phyloP scores from a whole-genome alignment of 805 yeast species.

The Nakazawaea ishiwadae region DNA sequence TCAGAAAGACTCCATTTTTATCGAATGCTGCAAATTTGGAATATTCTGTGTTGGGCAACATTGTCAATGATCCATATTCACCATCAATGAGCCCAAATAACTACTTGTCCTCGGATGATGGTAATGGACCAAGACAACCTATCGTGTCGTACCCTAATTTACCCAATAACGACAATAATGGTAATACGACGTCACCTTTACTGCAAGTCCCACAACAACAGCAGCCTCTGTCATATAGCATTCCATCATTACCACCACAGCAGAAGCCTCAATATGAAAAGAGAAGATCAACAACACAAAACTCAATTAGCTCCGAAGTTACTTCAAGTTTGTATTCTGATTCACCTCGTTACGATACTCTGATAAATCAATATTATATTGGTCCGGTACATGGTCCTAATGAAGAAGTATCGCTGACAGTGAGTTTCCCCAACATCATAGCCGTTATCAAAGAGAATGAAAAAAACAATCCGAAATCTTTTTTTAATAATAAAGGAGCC shows the following conservation, averaged over 20 bases:
- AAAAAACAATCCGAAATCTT: slow-evolving; percentile 35
- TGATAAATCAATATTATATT: slow-evolving; percentile 64
- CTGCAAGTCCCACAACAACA: slow-evolving; percentile 3
- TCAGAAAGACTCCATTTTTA: slow-evolving; percentile 40
- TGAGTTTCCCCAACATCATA: slow-evolving; percentile 58
- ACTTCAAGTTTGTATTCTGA: slow-evolving; percentile 13
- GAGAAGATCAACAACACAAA: not conserved
- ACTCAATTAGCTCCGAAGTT: not conserved
- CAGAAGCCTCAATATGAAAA: slow-evolving; percentile 10
- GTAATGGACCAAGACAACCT: not conserved
- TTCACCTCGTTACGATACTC: slow-evolving; percentile 46
- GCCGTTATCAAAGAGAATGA: slow-evolving; percentile 37
- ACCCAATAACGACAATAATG: not conserved
- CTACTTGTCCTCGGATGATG: slow-evolving; percentile 23
- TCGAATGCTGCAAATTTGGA: slow-evolving; percentile 73
- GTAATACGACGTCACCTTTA: too few species aligned
- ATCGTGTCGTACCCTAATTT: not conserved
- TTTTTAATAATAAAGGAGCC: slow-evolving; percentile 28
- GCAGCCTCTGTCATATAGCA: slow-evolving; percentile 2
- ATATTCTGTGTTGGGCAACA: slow-evolving; percentile 62
- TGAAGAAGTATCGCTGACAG: slow-evolving; percentile 31
- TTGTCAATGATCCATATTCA: slow-evolving; percentile 43
- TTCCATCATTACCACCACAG: slow-evolving; percentile 7
- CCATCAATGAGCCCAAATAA: slow-evolving; percentile 27
- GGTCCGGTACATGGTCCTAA: slow-evolving; percentile 37